Evolutionary conservation across 805 yeast species (phyloP).

Genomic region (Schwanniomyces sp.): DNA sequence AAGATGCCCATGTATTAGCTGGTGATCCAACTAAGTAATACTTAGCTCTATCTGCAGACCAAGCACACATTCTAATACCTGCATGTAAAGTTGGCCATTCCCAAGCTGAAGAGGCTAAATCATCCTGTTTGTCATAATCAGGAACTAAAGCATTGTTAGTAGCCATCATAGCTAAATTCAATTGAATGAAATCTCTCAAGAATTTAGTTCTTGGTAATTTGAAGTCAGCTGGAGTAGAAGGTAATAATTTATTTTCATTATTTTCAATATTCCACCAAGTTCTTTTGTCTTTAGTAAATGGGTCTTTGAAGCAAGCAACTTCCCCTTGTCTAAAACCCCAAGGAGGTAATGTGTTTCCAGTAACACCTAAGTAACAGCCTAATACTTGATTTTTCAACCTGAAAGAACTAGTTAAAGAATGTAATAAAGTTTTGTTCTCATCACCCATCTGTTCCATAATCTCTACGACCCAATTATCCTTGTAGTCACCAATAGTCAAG

Average conservation of each 20-base stretch:
- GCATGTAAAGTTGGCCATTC: slow-evolving; percentile 73
- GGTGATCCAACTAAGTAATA: slow-evolving; percentile 73
- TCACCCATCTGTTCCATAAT: slow-evolving; percentile 57
- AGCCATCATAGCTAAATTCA: slow-evolving; percentile 81
- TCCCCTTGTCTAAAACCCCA: slow-evolving; percentile 99
- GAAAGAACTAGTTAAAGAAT: slow-evolving; percentile 82
- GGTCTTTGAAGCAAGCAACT: slow-evolving; percentile 72
- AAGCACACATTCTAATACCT: slow-evolving; percentile 77
- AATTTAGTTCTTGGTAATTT: slow-evolving; percentile 74
- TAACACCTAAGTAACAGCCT: slow-evolving; percentile 83
- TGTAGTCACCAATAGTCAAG: slow-evolving; percentile 60
- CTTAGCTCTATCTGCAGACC: slow-evolving; percentile 56
- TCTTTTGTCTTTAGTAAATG: slow-evolving; percentile 73
- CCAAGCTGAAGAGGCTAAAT: slow-evolving; percentile 76
- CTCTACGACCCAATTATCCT: slow-evolving; percentile 79
- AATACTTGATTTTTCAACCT: slow-evolving; percentile 66
- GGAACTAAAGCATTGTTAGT: slow-evolving; percentile 81
- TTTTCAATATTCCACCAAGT: slow-evolving; percentile 88
- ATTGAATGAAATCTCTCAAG: slow-evolving; percentile 65
- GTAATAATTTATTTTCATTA: slow-evolving; percentile 59
- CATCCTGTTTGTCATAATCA: slow-evolving; percentile 68
- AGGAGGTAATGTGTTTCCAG: slow-evolving; percentile 79
- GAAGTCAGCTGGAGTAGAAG: slow-evolving; percentile 59
- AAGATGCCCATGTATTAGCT: slow-evolving; percentile 67
- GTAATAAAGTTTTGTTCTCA: slow-evolving; percentile 56